Evolutionary conservation across 306 rosid species (phyloP).

Genomic region (Begonia masoniana): DNA sequence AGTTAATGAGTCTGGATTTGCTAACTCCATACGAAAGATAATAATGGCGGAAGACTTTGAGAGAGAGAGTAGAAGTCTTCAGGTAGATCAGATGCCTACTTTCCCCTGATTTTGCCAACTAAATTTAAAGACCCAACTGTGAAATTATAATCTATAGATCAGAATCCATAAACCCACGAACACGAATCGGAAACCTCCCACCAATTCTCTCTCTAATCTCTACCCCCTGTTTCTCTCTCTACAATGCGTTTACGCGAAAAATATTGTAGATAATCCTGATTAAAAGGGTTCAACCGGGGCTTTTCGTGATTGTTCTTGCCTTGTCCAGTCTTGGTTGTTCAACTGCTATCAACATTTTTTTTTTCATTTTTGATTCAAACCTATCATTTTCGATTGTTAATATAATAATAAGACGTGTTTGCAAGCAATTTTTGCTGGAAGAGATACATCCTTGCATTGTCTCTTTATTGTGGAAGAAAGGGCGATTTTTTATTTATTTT

Average conservation of each 20-base stretch:
- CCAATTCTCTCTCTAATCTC: background rate
- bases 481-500: conserved; percentile 18
- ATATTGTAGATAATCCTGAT: background rate
- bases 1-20: background rate
- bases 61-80: too few relatives aligned
- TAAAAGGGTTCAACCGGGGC: conserved; percentile 11
- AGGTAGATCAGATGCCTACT: conserved; percentile 2
- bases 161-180: too few relatives aligned
- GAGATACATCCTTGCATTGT: conserved; percentile 12
- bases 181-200: background rate
- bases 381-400: background rate
- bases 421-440: conserved; percentile 1
- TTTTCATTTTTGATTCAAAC: background rate
- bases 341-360: conserved; percentile 19
- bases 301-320: conserved; percentile 27
- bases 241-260: background rate
- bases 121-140: too few relatives aligned
- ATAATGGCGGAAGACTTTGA: background rate
- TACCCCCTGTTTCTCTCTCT: conserved; percentile 1
- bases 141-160: too few relatives aligned
- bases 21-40: too few relatives aligned
- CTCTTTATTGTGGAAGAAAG: conserved; percentile 6
- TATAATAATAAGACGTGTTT: background rate
- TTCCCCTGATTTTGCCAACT: too few relatives aligned
- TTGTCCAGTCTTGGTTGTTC: conserved; percentile 30